Base-by-base conservation (phyloP, 306 rosid species). In the Lathyrus sativus region DNA sequence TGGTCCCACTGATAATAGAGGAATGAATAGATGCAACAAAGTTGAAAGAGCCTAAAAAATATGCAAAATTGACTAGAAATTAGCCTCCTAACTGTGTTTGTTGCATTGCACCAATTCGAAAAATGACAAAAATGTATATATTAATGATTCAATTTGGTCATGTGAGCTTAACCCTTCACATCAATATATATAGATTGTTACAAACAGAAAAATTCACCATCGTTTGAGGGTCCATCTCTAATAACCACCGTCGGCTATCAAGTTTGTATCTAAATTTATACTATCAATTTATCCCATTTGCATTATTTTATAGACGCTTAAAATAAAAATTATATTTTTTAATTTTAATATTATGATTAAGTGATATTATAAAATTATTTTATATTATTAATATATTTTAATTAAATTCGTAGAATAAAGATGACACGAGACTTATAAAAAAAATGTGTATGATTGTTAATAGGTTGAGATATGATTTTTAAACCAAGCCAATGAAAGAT, bases 1-100 rank as follows among this genome's bases (percentile, higher is more conserved):
- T 0, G 42, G 71, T 43, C 67, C 82, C 78, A 67, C 74, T 65
- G 28, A 77, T 71, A 55, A 43, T 53, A 76, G 31, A 50, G 41
- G 22, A 51, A 62, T 61, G 70, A 68, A 17, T 29, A 19, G 6
- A 28, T 63, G 76, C n/a, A 71, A 12, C 41, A 45, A 56, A 33
- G 11, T 14, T 41, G 6, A 49, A 60, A 75, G 62, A 26, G 26
- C 55, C 61, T 69, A 39, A 7, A 71, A 65, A 77, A 71, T 37
- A 57, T 56, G 49, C 22, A 42, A 41, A 77, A 71, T 71, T 57
- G 78, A 72, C 77, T 43, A 13, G n/a, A 28, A 58, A 58, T 38
- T 33, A 31, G 46, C 15, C 51, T n/a, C 53, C 38, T 38, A 53
- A 59, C 74, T 63, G 64, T 53, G 45, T 33, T 72, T 48, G 74